Conservation (phyloP, 805 yeast genomes). For the Geotrichum ghanense region DNA sequence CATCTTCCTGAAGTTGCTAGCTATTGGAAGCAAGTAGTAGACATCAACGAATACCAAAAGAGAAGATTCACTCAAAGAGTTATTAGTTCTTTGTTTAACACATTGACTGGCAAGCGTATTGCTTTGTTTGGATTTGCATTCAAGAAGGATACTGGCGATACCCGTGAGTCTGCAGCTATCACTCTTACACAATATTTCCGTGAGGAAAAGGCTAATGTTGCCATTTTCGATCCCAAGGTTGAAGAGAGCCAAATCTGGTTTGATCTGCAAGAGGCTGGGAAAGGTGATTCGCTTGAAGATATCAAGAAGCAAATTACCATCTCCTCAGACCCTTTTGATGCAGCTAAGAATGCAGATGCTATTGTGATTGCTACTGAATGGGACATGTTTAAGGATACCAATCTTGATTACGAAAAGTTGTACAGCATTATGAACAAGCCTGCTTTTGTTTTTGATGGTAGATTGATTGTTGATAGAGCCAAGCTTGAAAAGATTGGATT, state of each 20-base stretch:
- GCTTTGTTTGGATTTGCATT: conserved; percentile 23
- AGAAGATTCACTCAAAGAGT: conserved; percentile 20
- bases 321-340: conserved; percentile 18
- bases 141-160: conserved; percentile 24
- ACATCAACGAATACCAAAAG: conserved; percentile 24
- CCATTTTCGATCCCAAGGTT: conserved; percentile 23
- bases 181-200: conserved; percentile 18
- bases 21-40: conserved; percentile 22
- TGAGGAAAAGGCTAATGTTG: conserved; percentile 20
- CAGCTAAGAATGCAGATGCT: conserved; percentile 20
- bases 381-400: conserved; percentile 21
- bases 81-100: conserved; percentile 19
- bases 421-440: conserved; percentile 21
- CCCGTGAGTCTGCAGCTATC: conserved; percentile 23
- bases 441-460: conserved; percentile 21
- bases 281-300: conserved; percentile 10
- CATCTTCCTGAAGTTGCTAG: conserved; percentile 23
- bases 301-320: conserved; percentile 16
- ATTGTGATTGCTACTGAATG: conserved; percentile 22
- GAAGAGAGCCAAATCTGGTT: conserved; percentile 20
- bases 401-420: conserved; percentile 19
- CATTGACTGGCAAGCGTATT: conserved; percentile 19
- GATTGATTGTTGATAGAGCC: conserved; percentile 17
- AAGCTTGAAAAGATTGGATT: conserved; percentile 19
- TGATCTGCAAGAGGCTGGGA: conserved; percentile 14